Percentiles rank a stretch among this genome's conserved stretches.
phyloP scores from a whole-genome alignment of 192 early-diverging fungal genomes.

The Dissophora globulifera region DNA sequence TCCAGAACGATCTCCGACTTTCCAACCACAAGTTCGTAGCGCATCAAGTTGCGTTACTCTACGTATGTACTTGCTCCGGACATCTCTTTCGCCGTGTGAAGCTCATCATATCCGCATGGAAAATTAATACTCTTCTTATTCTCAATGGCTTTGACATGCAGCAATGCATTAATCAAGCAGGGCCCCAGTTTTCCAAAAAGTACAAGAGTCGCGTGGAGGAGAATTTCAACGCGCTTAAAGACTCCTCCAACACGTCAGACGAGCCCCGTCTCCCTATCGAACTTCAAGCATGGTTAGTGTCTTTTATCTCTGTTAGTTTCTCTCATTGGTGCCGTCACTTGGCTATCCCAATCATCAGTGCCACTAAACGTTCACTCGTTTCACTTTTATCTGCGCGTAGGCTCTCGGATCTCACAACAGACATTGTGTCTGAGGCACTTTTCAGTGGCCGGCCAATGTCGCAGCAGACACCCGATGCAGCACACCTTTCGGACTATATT shows the following conservation, averaged over 20 bases:
- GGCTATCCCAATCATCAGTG: no score
- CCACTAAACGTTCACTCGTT: neutral
- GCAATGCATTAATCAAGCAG: slow-evolving; percentile 61
- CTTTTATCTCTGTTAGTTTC: neutral
- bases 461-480: slow-evolving; percentile 40
- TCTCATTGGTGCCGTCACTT: neutral
- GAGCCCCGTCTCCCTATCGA: slow-evolving; percentile 48
- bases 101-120: no score
- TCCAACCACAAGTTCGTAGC: slow-evolving; percentile 66
- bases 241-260: slow-evolving; percentile 44
- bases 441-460: slow-evolving; percentile 56
- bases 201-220: slow-evolving; percentile 58
- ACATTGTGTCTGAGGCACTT: slow-evolving; percentile 57
- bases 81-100: no score
- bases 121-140: neutral
- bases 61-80: slow-evolving; percentile 61
- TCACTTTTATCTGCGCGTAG: slow-evolving; percentile 10
- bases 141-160: neutral
- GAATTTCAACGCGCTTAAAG: slow-evolving; percentile 54
- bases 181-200: slow-evolving; percentile 52
- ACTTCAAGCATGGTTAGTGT: slow-evolving; percentile 51
- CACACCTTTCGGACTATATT: slow-evolving; percentile 41
- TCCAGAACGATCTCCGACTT: slow-evolving; percentile 59
- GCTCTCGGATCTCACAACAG: slow-evolving; percentile 55
- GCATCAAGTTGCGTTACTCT: slow-evolving; percentile 64